Conservation (phyloP, 192 early-diverging fungal species). For the Coemansia sp. region DNA sequence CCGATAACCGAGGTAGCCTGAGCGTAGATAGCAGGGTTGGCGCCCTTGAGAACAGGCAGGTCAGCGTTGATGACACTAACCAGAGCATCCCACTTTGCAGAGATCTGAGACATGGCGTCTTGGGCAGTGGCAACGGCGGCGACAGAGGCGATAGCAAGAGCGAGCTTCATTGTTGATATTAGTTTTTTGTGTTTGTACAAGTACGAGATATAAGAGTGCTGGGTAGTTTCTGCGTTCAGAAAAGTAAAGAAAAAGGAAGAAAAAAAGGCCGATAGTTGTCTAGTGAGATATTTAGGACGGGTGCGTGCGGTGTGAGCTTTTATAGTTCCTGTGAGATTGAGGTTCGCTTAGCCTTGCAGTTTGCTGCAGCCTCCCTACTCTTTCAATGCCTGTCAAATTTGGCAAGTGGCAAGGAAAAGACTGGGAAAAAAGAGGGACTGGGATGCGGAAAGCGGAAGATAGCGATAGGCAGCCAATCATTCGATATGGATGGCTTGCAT, state of each 20-base stretch:
- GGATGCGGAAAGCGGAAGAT: conserved; percentile 4
- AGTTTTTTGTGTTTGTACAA: conserved; percentile 6
- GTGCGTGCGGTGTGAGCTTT: background rate
- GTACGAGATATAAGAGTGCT: background rate
- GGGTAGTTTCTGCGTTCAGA: background rate
- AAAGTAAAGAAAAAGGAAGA: background rate
- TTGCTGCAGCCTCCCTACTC: background rate
- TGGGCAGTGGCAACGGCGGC: conserved; percentile 17
- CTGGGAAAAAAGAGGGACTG: conserved; percentile 1
- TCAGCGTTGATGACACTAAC: conserved; percentile 38
- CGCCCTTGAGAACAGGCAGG: conserved; percentile 32
- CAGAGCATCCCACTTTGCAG: conserved; percentile 33
- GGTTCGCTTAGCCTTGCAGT: background rate
- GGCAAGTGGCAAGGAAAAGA: background rate
- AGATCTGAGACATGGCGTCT: conserved; percentile 39
- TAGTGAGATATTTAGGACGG: background rate
- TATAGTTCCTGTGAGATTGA: conserved; percentile 5
- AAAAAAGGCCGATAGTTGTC: background rate
- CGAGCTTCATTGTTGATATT: conserved; percentile 37
- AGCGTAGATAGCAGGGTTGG: conserved; percentile 36
- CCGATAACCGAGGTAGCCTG: conserved; percentile 44
- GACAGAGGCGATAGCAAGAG: conserved; percentile 22
- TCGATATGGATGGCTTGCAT: background rate
- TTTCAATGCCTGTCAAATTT: background rate
- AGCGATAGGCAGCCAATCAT: background rate